phyloP scores from a whole-genome alignment of 148 eudicot genomes.

The Silene uniflora region DNA sequence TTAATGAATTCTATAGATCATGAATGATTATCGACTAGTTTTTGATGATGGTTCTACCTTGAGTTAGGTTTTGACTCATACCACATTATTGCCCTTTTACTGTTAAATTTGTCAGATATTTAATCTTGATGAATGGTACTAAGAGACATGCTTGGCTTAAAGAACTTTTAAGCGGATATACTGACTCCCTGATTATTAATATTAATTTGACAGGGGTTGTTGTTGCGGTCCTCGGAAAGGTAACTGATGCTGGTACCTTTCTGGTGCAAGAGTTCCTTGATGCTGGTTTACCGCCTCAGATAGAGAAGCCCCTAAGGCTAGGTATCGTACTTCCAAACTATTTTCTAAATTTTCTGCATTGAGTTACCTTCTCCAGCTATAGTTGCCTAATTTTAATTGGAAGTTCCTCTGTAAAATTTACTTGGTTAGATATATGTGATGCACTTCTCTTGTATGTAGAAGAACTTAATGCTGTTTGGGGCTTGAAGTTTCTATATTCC shows the following conservation, averaged over 20 bases:
- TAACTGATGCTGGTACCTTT: slow-evolving; percentile 73
- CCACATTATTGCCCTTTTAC: not conserved
- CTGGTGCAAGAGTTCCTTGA: slow-evolving; percentile 75
- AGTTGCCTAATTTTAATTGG: not conserved
- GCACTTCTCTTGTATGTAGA: too few species aligned
- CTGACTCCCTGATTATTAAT: not conserved
- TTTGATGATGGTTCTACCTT: not conserved
- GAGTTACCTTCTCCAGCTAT: not conserved
- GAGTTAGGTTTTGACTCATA: not conserved
- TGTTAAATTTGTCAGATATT: not conserved
- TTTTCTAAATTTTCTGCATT: not conserved
- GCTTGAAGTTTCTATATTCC: too few species aligned
- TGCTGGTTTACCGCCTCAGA: slow-evolving; percentile 87
- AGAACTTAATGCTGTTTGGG: too few species aligned
- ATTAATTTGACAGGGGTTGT: slow-evolving; percentile 55
- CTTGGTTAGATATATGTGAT: not conserved
- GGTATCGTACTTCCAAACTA: too few species aligned
- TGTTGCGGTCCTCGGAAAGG: slow-evolving; percentile 81
- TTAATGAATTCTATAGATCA: too few species aligned
- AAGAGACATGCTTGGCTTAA: not conserved
- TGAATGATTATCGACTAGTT: not conserved
- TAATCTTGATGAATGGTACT: not conserved
- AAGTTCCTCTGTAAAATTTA: not conserved
- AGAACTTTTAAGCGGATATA: not conserved
- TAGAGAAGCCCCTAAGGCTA: slow-evolving; percentile 52